Conservation (phyloP, 768 basidiomycete species). For the Mycena albidolilacea region DNA sequence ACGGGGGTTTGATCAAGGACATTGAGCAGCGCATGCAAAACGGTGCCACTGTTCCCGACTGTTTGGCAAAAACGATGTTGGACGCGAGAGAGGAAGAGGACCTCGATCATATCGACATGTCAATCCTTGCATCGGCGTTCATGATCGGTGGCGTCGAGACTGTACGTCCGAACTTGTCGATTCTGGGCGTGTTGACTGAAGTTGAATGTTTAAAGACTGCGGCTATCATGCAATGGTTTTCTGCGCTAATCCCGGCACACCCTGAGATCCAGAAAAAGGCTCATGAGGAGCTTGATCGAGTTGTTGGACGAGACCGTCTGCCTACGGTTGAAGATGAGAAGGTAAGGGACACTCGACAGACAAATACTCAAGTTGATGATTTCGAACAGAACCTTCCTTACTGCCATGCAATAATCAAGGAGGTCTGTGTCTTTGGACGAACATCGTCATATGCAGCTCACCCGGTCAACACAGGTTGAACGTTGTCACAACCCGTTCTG, state of each 20-base stretch:
- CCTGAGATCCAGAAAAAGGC: constrained; percentile 30
- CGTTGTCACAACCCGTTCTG: constrained; percentile 56
- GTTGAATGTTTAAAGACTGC: constrained; percentile 46
- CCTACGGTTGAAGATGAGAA: constrained; percentile 47
- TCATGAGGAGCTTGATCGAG: not conserved
- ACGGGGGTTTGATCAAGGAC: constrained; percentile 56
- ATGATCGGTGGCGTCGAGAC: constrained; percentile 64
- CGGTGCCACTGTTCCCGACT: constrained; percentile 59
- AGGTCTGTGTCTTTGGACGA: constrained; percentile 42
- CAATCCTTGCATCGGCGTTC: constrained; percentile 58
- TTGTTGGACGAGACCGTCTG: constrained; percentile 26
- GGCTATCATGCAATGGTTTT: constrained; percentile 57
- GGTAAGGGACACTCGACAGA: constrained; percentile 13
- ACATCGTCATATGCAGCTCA: not conserved
- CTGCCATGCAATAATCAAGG: constrained; percentile 53
- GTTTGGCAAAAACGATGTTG: constrained; percentile 58
- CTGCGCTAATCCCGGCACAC: constrained; percentile 49
- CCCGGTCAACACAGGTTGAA: constrained; percentile 24
- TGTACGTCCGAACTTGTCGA: constrained; percentile 42
- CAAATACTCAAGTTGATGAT: not conserved
- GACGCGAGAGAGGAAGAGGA: constrained; percentile 50
- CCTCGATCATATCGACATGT: constrained; percentile 56
- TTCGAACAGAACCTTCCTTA: constrained; percentile 49
- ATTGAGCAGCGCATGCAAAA: constrained; percentile 53
- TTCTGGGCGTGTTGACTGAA: not conserved